A percentile compares a stretch with the other conserved stretches of the same genome.
Conservation (phyloP, 2,329 filamentous ascomycete genomes). For the Cyphellophora europaea region DNA sequence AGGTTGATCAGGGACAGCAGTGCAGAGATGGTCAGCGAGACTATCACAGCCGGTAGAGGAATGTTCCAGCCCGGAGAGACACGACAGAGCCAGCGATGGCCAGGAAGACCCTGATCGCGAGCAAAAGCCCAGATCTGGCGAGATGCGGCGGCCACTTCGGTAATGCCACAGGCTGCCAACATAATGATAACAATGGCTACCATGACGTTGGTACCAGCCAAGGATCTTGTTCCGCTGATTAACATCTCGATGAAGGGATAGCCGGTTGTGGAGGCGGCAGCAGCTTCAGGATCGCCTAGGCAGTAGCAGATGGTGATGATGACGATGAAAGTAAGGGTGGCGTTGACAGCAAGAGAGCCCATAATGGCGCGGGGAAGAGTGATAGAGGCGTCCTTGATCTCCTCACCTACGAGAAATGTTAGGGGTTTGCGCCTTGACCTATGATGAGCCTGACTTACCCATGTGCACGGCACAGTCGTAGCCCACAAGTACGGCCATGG, state of each 20-base stretch:
- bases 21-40: constrained; percentile 23
- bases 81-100: constrained; percentile 3
- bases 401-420: constrained; percentile 26
- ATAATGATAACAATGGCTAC: constrained; percentile 16
- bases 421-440: constrained; percentile 1
- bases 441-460: constrained; percentile 26
- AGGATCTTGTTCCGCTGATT: constrained; percentile 33
- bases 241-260: constrained; percentile 45
- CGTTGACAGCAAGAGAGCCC: constrained; percentile 26
- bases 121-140: constrained; percentile 23
- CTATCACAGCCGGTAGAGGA: constrained; percentile 30
- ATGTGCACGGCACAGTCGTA: constrained; percentile 37
- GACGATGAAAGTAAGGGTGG: constrained; percentile 26
- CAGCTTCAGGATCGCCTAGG: constrained; percentile 29
- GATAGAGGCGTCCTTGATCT: constrained; percentile 27
- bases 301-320: constrained; percentile 28
- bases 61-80: constrained; percentile 23
- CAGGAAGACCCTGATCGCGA: constrained; percentile 10
- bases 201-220: constrained; percentile 21
- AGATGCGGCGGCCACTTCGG: constrained; percentile 26
- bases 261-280: constrained; percentile 30
- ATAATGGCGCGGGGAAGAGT: constrained; percentile 29
- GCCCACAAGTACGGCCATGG: constrained; percentile 32
- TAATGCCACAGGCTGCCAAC: constrained; percentile 17
- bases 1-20: constrained; percentile 43